Evolutionary conservation across 2,329 filamentous ascomycete species (phyloP).

Genomic region (Diaporthe velutina): DNA sequence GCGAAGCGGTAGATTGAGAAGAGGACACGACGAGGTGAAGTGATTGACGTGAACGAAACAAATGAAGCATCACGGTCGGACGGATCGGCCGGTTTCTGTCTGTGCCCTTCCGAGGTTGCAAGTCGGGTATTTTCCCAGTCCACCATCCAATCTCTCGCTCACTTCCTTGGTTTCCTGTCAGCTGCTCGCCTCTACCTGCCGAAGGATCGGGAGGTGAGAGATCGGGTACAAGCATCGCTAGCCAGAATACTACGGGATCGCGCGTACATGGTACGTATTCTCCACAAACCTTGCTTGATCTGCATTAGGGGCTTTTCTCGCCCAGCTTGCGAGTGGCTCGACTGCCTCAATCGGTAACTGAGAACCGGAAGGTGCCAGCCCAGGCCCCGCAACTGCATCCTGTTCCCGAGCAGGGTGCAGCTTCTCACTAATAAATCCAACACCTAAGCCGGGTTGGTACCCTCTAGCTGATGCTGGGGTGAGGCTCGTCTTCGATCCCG

Average conservation of each 20-base stretch:
- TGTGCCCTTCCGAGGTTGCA: constrained; percentile 17
- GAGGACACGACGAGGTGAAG: not conserved
- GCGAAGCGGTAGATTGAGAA: not conserved
- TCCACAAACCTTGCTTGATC: constrained; percentile 20
- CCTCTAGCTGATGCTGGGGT: constrained; percentile 6
- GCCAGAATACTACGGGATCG: not conserved
- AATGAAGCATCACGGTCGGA: constrained; percentile 1
- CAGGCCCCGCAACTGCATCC: constrained; percentile 18
- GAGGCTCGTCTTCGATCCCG: constrained; percentile 22
- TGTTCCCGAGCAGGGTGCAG: constrained; percentile 20
- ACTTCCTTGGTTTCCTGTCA: constrained; percentile 3
- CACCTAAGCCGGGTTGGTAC: not conserved
- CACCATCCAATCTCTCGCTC: constrained; percentile 6
- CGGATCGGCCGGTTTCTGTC: not conserved
- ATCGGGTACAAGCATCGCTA: not conserved
- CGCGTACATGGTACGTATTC: not conserved
- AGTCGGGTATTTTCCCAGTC: constrained; percentile 12
- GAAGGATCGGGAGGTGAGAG: not conserved
- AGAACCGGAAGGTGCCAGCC: constrained; percentile 23
- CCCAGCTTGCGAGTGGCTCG: not conserved
- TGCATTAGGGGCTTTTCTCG: not conserved
- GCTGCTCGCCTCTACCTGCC: constrained; percentile 23
- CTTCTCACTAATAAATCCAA: constrained; percentile 12
- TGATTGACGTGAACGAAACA: too few relatives aligned
- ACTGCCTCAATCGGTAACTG: constrained; percentile 24